Conservation (phyloP, 208 protist species). For the Leishmania arabica region DNA sequence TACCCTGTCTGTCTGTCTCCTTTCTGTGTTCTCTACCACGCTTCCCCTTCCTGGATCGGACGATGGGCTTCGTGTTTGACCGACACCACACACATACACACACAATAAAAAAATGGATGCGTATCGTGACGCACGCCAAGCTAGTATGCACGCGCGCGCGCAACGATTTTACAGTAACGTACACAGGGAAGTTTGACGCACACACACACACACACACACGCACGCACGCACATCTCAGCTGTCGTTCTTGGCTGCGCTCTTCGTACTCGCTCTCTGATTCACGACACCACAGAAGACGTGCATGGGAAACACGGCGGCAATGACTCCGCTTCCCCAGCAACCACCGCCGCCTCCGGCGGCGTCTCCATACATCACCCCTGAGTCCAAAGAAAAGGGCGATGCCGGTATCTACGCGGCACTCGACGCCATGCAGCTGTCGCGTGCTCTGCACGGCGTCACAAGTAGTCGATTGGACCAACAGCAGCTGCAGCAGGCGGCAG, state of each 20-base stretch:
- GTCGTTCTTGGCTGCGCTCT: neutral
- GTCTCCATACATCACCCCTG: conserved; percentile 30
- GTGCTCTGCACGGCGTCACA: conserved; percentile 63
- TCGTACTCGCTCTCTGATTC: neutral
- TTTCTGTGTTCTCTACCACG: neutral
- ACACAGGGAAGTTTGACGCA: neutral
- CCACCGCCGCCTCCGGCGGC: neutral
- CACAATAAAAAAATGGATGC: neutral
- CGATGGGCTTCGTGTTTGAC: neutral
- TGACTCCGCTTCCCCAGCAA: neutral
- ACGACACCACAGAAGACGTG: neutral
- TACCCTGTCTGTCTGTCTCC: neutral
- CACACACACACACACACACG: neutral
- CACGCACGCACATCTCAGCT: neutral
- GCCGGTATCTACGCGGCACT: conserved; percentile 79
- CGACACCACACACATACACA: neutral
- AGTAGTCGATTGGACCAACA: conserved; percentile 46
- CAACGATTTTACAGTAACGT: neutral
- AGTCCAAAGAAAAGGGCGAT: conserved; percentile 73
- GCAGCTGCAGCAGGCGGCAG: conserved; percentile 16
- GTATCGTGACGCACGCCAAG: neutral
- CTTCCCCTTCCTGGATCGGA: neutral
- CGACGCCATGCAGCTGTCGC: conserved; percentile 60
- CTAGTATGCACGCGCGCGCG: neutral
- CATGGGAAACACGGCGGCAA: neutral